These are phyloP conservation scores for Trichoderma sp. DNA, from an alignment of 2,329 filamentous ascomycete species.

Conservation along the genomic window DNA sequence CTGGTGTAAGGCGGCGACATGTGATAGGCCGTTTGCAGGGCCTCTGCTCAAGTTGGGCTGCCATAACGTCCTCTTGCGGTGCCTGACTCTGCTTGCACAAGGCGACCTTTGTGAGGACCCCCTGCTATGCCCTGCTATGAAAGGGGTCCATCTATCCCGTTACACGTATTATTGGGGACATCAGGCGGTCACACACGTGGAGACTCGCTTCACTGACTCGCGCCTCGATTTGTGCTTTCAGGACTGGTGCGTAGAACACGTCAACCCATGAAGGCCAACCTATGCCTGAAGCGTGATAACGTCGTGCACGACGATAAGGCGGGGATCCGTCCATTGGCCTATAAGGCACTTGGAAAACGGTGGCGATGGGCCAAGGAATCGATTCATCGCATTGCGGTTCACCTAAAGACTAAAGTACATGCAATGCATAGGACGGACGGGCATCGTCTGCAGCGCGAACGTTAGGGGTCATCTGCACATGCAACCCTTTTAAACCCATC, in stretches of 20 bases:
- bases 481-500: conserved; percentile 17
- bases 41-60: conserved; percentile 11
- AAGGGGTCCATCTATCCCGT: conserved; percentile 16
- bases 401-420: neutral
- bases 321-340: conserved; percentile 9
- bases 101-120: neutral
- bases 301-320: conserved; percentile 19
- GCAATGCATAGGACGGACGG: neutral
- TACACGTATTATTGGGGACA: conserved; percentile 16
- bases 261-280: conserved; percentile 17
- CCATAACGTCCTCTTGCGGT: conserved; percentile 9
- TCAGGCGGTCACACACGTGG: conserved; percentile 20
- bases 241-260: conserved; percentile 18
- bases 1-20: conserved; percentile 11
- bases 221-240: conserved; percentile 7
- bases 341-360: neutral
- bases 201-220: conserved; percentile 16
- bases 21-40: conserved; percentile 15
- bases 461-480: conserved; percentile 19
- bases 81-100: conserved; percentile 19
- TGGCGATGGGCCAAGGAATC: conserved; percentile 13
- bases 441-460: conserved; percentile 6
- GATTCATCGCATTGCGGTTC: conserved; percentile 6
- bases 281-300: conserved; percentile 19
- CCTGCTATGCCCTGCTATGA: neutral